phyloP scores from a whole-genome alignment of 768 basidiomycete genomes.

The Mycena alexandri region DNA sequence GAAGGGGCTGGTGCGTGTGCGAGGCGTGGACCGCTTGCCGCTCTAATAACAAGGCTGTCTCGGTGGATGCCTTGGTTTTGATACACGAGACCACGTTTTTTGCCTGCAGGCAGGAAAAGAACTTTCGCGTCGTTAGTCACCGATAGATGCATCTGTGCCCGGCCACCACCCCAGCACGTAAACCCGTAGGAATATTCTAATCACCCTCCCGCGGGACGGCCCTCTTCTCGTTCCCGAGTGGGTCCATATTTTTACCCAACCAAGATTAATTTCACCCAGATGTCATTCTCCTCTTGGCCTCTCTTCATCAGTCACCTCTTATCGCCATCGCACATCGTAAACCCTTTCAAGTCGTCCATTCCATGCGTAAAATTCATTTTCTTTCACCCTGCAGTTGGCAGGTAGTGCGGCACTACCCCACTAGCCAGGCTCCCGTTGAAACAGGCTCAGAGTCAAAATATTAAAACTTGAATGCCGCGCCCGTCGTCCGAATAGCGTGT shows the following conservation, averaged over 20 bases:
- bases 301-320: conserved; percentile 67
- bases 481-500: conserved; percentile 21
- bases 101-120: conserved; percentile 77
- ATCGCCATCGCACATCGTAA: conserved; percentile 52
- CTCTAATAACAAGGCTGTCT: conserved; percentile 54
- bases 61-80: conserved; percentile 63
- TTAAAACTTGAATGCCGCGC: conserved; percentile 27
- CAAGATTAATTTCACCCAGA: conserved; percentile 12
- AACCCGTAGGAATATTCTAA: conserved; percentile 24
- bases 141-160: conserved; percentile 27
- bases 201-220: conserved; percentile 1
- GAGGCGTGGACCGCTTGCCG: conserved; percentile 69
- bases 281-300: too few relatives aligned
- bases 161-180: conserved; percentile 30
- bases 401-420: conserved; percentile 27
- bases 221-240: conserved; percentile 10
- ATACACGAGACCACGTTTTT: conserved; percentile 76
- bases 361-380: conserved; percentile 27
- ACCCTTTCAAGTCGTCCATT: conserved; percentile 16
- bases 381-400: neutral
- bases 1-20: conserved; percentile 62
- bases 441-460: conserved; percentile 27
- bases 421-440: conserved; percentile 2
- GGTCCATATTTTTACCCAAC: conserved; percentile 27
- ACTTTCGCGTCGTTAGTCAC: conserved; percentile 50